These are phyloP conservation scores for Avena eriantha DNA, from an alignment of 176 grass and related monocot species.

Conservation along the genomic window DNA sequence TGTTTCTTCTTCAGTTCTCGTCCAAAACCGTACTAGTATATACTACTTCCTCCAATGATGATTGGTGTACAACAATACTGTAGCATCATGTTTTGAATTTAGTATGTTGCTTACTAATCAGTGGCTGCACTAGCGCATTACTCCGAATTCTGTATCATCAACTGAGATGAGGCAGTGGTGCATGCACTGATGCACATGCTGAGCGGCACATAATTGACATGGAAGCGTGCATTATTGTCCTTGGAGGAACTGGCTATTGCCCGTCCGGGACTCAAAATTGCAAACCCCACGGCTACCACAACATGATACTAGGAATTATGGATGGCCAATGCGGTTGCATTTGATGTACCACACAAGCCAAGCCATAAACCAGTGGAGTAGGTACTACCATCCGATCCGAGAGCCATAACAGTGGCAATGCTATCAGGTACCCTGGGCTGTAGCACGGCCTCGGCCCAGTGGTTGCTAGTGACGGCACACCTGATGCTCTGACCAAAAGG, in stretches of 20 bases:
- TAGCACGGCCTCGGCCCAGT: constrained; percentile 11
- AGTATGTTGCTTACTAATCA: not conserved
- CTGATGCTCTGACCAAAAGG: constrained; percentile 41
- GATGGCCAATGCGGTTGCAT: not conserved
- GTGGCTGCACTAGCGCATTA: no score
- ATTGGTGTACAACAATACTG: not conserved
- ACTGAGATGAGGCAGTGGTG: constrained; percentile 29
- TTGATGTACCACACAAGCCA: constrained; percentile 25
- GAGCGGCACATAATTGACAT: not conserved
- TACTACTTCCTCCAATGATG: constrained; percentile 24
- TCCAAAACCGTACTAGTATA: not conserved
- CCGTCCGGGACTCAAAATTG: not conserved
- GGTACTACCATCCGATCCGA: constrained; percentile 14
- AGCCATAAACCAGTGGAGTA: constrained; percentile 14
- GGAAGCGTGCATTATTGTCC: constrained; percentile 32
- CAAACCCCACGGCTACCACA: constrained; percentile 34
- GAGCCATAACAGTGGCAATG: constrained; percentile 32
- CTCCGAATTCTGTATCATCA: constrained; percentile 39
- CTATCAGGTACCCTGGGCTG: constrained; percentile 8
- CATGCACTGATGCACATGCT: constrained; percentile 41
- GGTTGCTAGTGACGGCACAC: constrained; percentile 34
- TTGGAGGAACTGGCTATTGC: constrained; percentile 20
- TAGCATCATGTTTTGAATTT: constrained; percentile 9
- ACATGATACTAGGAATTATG: not conserved
- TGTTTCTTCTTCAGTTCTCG: not conserved